phyloP scores from a whole-genome alignment of 2,329 filamentous ascomycete species.

The Xylaria sp. region DNA sequence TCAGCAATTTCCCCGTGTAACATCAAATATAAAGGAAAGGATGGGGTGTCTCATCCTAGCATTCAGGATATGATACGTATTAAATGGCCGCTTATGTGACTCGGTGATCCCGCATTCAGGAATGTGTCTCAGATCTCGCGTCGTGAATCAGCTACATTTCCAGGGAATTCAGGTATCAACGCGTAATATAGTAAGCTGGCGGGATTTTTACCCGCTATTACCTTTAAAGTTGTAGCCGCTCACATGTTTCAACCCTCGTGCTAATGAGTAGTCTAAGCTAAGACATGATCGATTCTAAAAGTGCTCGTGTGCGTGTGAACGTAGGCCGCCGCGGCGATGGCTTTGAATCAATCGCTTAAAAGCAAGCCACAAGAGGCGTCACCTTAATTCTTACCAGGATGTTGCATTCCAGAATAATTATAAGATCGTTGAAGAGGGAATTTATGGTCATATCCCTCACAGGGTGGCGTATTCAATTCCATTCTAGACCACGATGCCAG shows the following conservation, averaged over 20 bases:
- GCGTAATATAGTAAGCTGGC: background rate
- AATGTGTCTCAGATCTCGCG: constrained; percentile 8
- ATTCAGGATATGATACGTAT: too few relatives aligned
- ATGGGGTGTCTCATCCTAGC: too few relatives aligned
- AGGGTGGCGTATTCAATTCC: background rate
- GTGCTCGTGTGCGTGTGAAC: background rate
- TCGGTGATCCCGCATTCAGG: constrained; percentile 25
- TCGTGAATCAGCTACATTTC: background rate
- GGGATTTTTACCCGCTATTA: constrained; percentile 14
- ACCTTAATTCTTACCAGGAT: background rate
- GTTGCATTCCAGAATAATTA: background rate
- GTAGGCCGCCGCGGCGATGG: background rate
- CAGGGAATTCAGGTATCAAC: background rate
- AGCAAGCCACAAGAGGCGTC: background rate
- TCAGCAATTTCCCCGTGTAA: too few relatives aligned
- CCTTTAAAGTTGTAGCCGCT: constrained; percentile 9
- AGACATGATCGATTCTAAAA: constrained; percentile 11
- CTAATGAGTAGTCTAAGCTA: constrained; percentile 1
- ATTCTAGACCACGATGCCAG: constrained; percentile 1
- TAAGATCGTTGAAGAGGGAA: background rate
- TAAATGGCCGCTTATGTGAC: constrained; percentile 34
- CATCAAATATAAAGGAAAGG: too few relatives aligned
- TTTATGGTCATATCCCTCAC: background rate
- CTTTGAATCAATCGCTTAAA: background rate
- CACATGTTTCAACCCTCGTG: background rate